Evolutionary conservation across 768 basidiomycete genomes (phyloP), one percentile per base, ranked within the genome.

Genomic region (Pulveroboletus ravenelii): DNA sequence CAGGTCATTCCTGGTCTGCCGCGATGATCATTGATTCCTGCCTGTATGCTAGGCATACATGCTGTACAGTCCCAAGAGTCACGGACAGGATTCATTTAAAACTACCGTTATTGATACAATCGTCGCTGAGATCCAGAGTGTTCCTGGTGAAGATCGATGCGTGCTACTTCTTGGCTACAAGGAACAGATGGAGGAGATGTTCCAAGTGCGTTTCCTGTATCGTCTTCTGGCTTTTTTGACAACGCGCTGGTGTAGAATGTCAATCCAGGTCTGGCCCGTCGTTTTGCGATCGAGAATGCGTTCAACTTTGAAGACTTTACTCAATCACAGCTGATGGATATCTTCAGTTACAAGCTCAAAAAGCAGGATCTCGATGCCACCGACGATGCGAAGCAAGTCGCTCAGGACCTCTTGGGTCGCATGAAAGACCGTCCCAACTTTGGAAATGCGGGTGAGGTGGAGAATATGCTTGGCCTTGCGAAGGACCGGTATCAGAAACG

Each of bases 81-180:
- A 61, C 9, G 67, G 56, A 35, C 36, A 42, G 14, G 82, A 87
- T 54, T 62, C 71, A 0, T 86, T 68, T 65, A 85, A 85, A 54
- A 82, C 80, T 1, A 75, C 83, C 0, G 85, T 87, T 37, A 84
- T 87, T 27, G 85, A 87, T 58, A 85, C 85, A 0, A 78, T 87
- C 27, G 85, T 87, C 0, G 85, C 85, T 0, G 85, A 87, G 62
- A 78, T 87, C 3, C 85, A 87, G 56, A 83, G 76, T 40, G 74
- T 75, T 0, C 81, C 81, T 1, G 84, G 85, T 5, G 85, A 87
- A 59, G 85, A 87, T 60, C 74, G 84, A 29, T 85, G 82, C 47
- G 80, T 87, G 0, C 67, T 87, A 10, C 62, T 87, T 39, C 61
- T 84, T 1, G 85, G 85, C 0, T 87, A 87, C 63, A 78, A 80